Evolutionary conservation across 192 early-diverging fungal genomes (phyloP), one percentile per base, ranked within the genome.

Genomic region (Backusella psychrophila): DNA sequence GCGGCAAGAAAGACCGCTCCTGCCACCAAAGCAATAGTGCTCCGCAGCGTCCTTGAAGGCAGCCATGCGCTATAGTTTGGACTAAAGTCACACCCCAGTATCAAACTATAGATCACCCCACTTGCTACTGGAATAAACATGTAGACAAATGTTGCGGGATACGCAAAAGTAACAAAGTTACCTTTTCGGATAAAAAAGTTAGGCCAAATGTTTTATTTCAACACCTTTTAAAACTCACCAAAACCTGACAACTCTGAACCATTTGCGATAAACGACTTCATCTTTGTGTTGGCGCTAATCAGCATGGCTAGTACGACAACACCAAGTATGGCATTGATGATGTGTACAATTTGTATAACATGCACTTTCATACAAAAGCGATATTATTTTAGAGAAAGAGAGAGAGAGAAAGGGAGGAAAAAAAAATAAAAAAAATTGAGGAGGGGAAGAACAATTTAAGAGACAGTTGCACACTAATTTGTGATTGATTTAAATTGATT

Each of bases 91-190:
- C 66, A 78, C 5, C 66, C 66, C 9, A 74, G 42, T 3, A 78
- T 74, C 19, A 69, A 1, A 52, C 72, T 70, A 39, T 59, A 78
- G 7, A 74, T 41, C 19, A 69, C 26, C 7, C 63, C n/a, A 38
- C 44, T 52, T 26, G 66, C 36, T 26, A 53, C 52, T 5, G 77
- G 77, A 38, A 78, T 74, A 3, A 78, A 36, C 77, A 78, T 78
- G 73, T 74, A 78, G n/a, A 78, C 73, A 65, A 56, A 75, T 3
- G 77, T 74, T 9, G 72, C 77, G 19, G 77, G 77, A 29, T 74
- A 78, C 4, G 52, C 77, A 69, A 78, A 74, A 23, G 29, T 44
- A 39, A 38, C 74, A 52, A 44, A 74, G 34, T 74, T 73, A 9
- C 71, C 73, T 74, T 26, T 71, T 74, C 31, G 31, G 49, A 17